Evolutionary conservation across 1,139 yeast genomes (phyloP).

Genomic region (Zygoascus sp.): DNA sequence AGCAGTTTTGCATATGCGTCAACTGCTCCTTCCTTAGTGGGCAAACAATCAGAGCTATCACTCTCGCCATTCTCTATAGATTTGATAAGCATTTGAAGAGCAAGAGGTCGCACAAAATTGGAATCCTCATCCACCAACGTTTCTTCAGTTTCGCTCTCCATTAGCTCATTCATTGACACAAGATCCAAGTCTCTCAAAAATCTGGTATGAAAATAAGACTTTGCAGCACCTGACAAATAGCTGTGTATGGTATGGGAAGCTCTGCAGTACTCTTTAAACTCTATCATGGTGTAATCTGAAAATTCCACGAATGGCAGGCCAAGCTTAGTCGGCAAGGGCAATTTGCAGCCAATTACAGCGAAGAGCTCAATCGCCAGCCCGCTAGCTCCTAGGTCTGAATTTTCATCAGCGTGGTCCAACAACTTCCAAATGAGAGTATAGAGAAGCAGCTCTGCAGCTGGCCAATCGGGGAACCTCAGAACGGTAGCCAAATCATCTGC

Average conservation of each 20-base stretch:
- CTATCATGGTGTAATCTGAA: constrained; percentile 2
- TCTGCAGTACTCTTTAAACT: neutral
- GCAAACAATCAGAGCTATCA: neutral
- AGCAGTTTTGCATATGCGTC: neutral
- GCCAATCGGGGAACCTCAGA: constrained; percentile 54
- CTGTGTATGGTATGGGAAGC: neutral
- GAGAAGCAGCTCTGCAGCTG: constrained; percentile 51
- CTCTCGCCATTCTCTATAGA: neutral
- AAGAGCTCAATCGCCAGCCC: constrained; percentile 45
- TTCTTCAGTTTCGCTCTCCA: neutral
- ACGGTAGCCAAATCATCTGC: constrained; percentile 52
- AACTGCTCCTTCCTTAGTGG: neutral
- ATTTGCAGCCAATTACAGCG: constrained; percentile 51
- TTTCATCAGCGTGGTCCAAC: constrained; percentile 28
- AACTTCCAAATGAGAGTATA: constrained; percentile 42
- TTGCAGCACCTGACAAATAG: neutral
- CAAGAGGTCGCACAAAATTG: neutral
- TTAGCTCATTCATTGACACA: neutral
- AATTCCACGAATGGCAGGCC: constrained; percentile 4
- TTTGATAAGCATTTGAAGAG: neutral
- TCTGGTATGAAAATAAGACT: constrained; percentile 1
- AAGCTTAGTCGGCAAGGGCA: constrained; percentile 26
- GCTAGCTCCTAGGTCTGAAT: constrained; percentile 19
- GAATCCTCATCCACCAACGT: neutral
- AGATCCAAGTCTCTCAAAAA: constrained; percentile 3